Base-by-base conservation (phyloP, 495 filamentous ascomycete species). In the Aspergillus sparsus region DNA sequence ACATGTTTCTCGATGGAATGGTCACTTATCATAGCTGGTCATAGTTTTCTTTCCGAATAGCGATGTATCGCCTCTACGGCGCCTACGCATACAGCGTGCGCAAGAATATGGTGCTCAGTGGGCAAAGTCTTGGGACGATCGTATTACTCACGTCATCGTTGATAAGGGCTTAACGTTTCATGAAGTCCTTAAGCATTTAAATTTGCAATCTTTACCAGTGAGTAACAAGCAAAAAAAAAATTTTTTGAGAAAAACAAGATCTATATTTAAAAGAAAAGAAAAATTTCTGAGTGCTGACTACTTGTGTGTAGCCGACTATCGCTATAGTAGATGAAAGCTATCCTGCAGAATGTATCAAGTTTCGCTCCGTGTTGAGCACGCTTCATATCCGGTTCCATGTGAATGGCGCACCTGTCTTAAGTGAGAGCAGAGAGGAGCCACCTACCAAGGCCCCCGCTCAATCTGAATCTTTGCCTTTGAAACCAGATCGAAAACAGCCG, bases 31-130 rank as follows among this genome's bases (percentile, higher is more conserved):
- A 34, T 57, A 11, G 13, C 10, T 9, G 47, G 49, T 8, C 32
- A 3, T 41, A 87, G 85, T 83, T 64, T 98, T 96, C 70, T 82
- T 94, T 27, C 94, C 92, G 0, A 89, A 93, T 58, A 85, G 89
- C 61, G 87, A 92, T 62, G 79, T 88, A 42, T 82, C 85, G 15
- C 82, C 82, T 2, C 73, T 83, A 2, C 83, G 93, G 18, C 83
- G 82, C 55, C 65, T 88, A 31, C 85, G 89, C 32, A 93, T 97
- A 44, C 80, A 80, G 31, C 91, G 87, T 69, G 87, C 88, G 0
- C 80, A 84, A 56, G 87, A 93, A 64, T 87, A 87, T 67, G 94
- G 94, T 32, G 93, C 86, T 6, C 74, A 69, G 7, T 89, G 89
- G 83, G 71, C 80, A 21, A 80, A 68, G 47, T 74, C 80, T 7